phyloP scores from a whole-genome alignment of 371 early-diverging fungal species.

The Dinochytrium kinnereticum region DNA sequence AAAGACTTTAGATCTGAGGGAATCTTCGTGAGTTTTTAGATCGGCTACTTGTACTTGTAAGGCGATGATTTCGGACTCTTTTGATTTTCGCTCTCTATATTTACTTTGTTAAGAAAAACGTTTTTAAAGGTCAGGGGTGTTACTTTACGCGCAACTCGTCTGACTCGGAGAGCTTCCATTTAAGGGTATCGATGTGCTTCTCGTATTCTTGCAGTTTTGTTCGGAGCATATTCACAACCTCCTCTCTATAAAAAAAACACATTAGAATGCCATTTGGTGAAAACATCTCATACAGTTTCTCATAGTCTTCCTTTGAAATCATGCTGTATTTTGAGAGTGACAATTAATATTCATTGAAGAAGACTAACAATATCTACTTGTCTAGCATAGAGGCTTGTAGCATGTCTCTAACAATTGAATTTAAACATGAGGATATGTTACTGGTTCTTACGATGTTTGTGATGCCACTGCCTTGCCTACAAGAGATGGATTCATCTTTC shows the following conservation, averaged over 20 bases:
- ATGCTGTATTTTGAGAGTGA: too few species aligned
- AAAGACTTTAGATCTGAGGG: constrained; percentile 28
- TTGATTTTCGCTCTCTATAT: constrained; percentile 40
- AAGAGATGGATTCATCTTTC: constrained; percentile 2
- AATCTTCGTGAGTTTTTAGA: constrained; percentile 29
- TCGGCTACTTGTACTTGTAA: constrained; percentile 51
- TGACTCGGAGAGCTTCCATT: neutral
- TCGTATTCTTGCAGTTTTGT: constrained; percentile 37
- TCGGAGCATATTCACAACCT: constrained; percentile 48
- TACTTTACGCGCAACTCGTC: neutral
- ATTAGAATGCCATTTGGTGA: neutral
- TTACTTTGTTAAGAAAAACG: too few species aligned
- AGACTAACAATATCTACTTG: too few species aligned
- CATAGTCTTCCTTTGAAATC: constrained; percentile 33
- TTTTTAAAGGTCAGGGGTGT: neutral
- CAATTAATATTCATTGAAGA: too few species aligned
- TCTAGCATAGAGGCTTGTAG: neutral
- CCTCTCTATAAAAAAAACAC: constrained; percentile 32
- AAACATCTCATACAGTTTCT: constrained; percentile 32
- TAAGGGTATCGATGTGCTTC: constrained; percentile 11
- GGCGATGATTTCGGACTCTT: constrained; percentile 48
- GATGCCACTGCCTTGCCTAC: constrained; percentile 14
- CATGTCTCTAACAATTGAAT: neutral
- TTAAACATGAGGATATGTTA: neutral
- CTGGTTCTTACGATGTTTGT: constrained; percentile 1